Base-by-base conservation (phyloP, 768 basidiomycete genomes). In the Hydnomerulius pinastri region DNA sequence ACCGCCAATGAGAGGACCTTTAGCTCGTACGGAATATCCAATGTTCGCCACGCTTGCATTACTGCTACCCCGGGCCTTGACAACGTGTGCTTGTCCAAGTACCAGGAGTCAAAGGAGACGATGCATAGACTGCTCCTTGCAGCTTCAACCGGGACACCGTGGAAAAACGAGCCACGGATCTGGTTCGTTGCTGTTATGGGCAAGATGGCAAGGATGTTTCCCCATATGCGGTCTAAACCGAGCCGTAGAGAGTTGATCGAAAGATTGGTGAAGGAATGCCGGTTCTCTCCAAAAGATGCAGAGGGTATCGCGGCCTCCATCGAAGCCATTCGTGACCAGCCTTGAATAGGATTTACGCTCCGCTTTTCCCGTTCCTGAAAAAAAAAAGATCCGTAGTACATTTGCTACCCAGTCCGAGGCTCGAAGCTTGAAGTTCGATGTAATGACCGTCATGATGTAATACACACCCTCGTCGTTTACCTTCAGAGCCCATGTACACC, bases 41-140 rank as follows among this genome's bases (percentile, higher is more conserved):
- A 63, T 0, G 28, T 55, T 11, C 73, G 68, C 13, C 68, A 73
- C 17, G 77, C 73, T 4, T 77, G 77, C 50, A 64, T 77, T 53
- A 75, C 74, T 12, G 66, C 73, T 12, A 65, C 43, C 35, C 50
- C 59, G 13, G 65, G 72, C 15, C 48, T 55, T 10, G 60, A 39
- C 0, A 47, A 59, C 35, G 43, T 47, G 23, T 66, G 66, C 40
- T 50, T 50, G 9, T 53, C 51, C 2, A 66, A 65, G 46, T 72
- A 71, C 43, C 49, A 64, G 11, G 63, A 66, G 47, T 75, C 73
- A 7, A 61, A 30, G 39, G 30, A 49, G 56, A 65, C 42, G 42
- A 52, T 71, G 38, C 55, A 29, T 0, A 23, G 36, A 15, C 55
- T 65, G 18, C 33, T 66, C 12, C 35, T 59, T 41, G 51, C 45